Evolutionary conservation across 306 rosid species (phyloP), one percentile per base, ranked within the genome.

Genomic region (Vigna angularis): DNA sequence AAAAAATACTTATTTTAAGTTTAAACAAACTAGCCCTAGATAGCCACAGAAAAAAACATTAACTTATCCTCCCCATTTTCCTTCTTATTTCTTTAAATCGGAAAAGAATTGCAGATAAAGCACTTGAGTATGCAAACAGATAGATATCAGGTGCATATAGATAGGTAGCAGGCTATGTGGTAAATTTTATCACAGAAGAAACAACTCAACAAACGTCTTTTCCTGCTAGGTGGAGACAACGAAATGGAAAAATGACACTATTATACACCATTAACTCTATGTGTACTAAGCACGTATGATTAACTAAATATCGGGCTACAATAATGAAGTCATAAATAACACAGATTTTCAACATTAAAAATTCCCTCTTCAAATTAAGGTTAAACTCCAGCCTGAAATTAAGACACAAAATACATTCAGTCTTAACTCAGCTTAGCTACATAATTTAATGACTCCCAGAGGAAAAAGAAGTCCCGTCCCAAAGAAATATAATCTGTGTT

Each of bases 21-120:
- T 40, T 40, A 40, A 40, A 40, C 11, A 40, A 40, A 40, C 3
- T 40, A 7, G 45, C 45, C 10, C 45, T 40, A 40, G 2, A 40
- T 40, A 40, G 9, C 15, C 6, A 6, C 13, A n/a, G 34, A 30
- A 9, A 36, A n/a, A 3, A 62, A 12, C 13, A 12, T 16, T 12
- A 14, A 16, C 47, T 17, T 18, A 66, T 3, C 38, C 30, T 45
- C 38, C 38, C 71, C 3, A 4, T 13, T 13, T 61, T 8, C 32
- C 32, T 47, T 40, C 67, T 57, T 58, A 24, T 68, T 44, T 48
- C 49, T 12, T 34, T 17, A 32, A 49, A 71, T 47, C 22, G 13
- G 7, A 68, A 79, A 80, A 17, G 1, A 48, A 73, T 55, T 5
- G 40, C 63, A 64, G 53, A 50, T 64, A 80, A 72, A 26, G 63